Percentiles rank a stretch among this genome's conserved stretches.
These are phyloP conservation scores for Talaromyces sp. DNA, from an alignment of 2,329 filamentous ascomycete species.

Conservation along the genomic window DNA sequence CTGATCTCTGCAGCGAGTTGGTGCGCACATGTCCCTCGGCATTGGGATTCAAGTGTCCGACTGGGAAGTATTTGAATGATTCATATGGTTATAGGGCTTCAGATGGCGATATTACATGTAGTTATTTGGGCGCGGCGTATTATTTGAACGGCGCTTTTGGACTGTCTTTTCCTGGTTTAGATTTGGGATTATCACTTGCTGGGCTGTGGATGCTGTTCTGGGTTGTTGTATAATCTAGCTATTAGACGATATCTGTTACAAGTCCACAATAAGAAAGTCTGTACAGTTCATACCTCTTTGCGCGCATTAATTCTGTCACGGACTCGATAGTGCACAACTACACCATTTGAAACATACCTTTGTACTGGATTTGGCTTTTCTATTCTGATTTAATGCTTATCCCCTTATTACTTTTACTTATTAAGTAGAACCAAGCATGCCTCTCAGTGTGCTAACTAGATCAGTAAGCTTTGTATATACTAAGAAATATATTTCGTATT, in stretches of 20 bases:
- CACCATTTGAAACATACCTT: too few species aligned
- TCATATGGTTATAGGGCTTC: slow-evolving; percentile 47
- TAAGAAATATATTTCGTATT: too few species aligned
- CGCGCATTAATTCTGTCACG: too few species aligned
- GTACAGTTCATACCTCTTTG: not conserved
- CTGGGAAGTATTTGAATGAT: slow-evolving; percentile 42
- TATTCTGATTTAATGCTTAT: too few species aligned
- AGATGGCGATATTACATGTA: slow-evolving; percentile 49
- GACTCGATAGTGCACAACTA: too few species aligned
- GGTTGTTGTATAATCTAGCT: not conserved
- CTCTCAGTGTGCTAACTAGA: too few species aligned
- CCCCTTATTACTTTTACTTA: too few species aligned
- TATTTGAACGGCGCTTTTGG: slow-evolving; percentile 33
- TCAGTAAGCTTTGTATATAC: too few species aligned
- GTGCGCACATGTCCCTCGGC: slow-evolving; percentile 77
- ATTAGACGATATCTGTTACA: too few species aligned
- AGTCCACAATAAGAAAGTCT: not conserved
- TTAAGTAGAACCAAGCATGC: too few species aligned
- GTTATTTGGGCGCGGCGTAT: slow-evolving; percentile 57
- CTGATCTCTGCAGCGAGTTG: slow-evolving; percentile 79
- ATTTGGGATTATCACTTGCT: not conserved
- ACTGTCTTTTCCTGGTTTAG: not conserved
- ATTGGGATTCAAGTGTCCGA: slow-evolving; percentile 72
- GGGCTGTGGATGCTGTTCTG: slow-evolving; percentile 10
- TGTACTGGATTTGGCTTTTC: too few species aligned